A percentile compares a stretch with the other conserved stretches of the same genome.
Conservation (phyloP, 345 rosid species). For the Carallia pectinifolia region DNA sequence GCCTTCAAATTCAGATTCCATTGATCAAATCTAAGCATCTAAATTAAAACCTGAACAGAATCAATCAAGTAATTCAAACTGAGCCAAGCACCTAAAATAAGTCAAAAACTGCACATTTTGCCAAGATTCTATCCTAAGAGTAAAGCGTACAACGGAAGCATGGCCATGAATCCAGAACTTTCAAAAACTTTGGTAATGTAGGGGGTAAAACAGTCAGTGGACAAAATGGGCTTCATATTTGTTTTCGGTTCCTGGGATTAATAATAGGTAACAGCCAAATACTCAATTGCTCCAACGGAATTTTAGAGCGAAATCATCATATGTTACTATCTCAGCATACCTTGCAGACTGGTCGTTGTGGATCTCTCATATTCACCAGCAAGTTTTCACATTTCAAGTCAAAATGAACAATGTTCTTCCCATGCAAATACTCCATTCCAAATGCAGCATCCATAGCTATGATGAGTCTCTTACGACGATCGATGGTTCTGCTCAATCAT, state of each 20-base stretch:
- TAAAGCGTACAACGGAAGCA: constrained; percentile 2
- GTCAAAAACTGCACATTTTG: constrained; percentile 9
- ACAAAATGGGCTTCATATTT: background rate
- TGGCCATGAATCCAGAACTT: constrained; percentile 13
- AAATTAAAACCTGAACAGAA: background rate
- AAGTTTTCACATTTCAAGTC: constrained; percentile 98
- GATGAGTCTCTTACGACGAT: constrained; percentile 97
- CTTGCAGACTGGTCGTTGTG: constrained; percentile 98
- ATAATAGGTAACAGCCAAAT: background rate
- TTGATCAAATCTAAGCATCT: background rate
- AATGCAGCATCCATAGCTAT: constrained; percentile 98
- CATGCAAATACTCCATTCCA: constrained; percentile 99
- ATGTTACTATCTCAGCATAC: constrained; percentile 31
- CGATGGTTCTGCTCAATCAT: constrained; percentile 70
- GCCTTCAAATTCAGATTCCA: background rate
- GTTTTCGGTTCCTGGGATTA: background rate
- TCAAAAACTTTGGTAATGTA: background rate
- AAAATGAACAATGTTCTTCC: constrained; percentile 94
- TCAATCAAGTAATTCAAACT: background rate
- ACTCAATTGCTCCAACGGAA: constrained; percentile 7
- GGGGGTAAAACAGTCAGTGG: too few relatives aligned
- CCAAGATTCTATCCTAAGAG: background rate
- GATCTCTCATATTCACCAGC: constrained; percentile 97
- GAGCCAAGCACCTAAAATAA: background rate
- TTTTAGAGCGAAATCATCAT: constrained; percentile 6